phyloP scores from a whole-genome alignment of 352 stramenopile genomes.

The Globisporangium irregulare region DNA sequence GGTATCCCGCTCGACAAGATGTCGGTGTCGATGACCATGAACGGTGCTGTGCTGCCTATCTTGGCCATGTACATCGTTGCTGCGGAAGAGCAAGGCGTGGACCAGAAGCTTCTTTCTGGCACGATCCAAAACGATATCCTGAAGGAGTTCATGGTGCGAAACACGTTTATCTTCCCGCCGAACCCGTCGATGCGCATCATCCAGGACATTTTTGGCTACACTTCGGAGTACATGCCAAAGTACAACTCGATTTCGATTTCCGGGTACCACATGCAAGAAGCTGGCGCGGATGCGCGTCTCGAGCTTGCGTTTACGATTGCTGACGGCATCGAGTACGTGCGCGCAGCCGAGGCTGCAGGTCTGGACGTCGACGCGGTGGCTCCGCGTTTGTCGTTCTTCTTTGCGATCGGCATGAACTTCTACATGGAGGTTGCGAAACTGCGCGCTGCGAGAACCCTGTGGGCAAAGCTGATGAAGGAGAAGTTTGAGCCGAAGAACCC shows the following conservation, averaged over 20 bases:
- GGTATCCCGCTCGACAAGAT: conserved; percentile 95
- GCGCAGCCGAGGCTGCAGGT: conserved; percentile 88
- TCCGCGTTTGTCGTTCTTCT: conserved; percentile 96
- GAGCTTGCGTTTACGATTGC: conserved; percentile 97
- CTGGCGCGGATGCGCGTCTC: conserved; percentile 91
- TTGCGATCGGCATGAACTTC: conserved; percentile 98
- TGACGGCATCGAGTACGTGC: conserved; percentile 96
- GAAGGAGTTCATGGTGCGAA: conserved; percentile 96
- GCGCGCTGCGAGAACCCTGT: conserved; percentile 91
- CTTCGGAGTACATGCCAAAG: conserved; percentile 94
- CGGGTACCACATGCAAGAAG: conserved; percentile 98
- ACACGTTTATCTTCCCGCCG: conserved; percentile 99
- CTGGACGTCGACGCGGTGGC: conserved; percentile 94
- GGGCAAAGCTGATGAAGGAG: conserved; percentile 93
- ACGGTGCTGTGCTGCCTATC: conserved; percentile 95
- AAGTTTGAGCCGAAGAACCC: conserved; percentile 93
- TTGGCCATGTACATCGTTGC: conserved; percentile 97
- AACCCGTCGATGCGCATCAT: conserved; percentile 94
- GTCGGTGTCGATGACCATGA: conserved; percentile 99
- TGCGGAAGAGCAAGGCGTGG: conserved; percentile 94
- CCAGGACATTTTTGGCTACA: conserved; percentile 97
- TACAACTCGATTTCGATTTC: conserved; percentile 98
- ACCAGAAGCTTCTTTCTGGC: conserved; percentile 79
- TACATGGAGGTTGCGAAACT: conserved; percentile 98
- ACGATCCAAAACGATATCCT: conserved; percentile 96